Conservation (phyloP, 371 early-diverging fungal genomes). For the Globomyces sp. region DNA sequence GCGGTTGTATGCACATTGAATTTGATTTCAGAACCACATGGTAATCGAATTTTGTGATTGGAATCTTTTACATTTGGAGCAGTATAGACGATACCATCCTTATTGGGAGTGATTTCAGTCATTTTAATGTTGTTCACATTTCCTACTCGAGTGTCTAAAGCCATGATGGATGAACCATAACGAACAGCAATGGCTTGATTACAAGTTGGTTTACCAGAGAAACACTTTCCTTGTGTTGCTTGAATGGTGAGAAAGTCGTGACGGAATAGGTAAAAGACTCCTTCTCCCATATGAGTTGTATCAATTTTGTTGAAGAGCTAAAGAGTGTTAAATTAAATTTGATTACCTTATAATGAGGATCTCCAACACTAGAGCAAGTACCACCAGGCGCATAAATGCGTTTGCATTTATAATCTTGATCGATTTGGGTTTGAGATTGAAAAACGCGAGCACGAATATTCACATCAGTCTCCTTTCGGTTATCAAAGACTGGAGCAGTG, state of each 20-base stretch:
- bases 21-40: constrained; percentile 11
- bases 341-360: constrained; percentile 1
- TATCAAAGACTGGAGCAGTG: background rate
- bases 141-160: constrained; percentile 12
- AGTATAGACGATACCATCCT: constrained; percentile 16
- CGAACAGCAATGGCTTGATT: constrained; percentile 17
- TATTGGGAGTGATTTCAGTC: constrained; percentile 9
- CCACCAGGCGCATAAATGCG: background rate
- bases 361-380: constrained; percentile 14
- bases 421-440: background rate
- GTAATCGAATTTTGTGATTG: background rate
- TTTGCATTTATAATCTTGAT: background rate
- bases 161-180: constrained; percentile 16
- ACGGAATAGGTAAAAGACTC: constrained; percentile 8
- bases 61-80: background rate
- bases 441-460: background rate
- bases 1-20: background rate
- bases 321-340: background rate
- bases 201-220: background rate
- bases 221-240: constrained; percentile 1
- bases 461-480: background rate
- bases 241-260: constrained; percentile 11
- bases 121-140: constrained; percentile 8
- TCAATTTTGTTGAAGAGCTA: background rate
- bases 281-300: constrained; percentile 8